phyloP scores from a whole-genome alignment of 352 stramenopile genomes.

The Pythium coloratum region DNA sequence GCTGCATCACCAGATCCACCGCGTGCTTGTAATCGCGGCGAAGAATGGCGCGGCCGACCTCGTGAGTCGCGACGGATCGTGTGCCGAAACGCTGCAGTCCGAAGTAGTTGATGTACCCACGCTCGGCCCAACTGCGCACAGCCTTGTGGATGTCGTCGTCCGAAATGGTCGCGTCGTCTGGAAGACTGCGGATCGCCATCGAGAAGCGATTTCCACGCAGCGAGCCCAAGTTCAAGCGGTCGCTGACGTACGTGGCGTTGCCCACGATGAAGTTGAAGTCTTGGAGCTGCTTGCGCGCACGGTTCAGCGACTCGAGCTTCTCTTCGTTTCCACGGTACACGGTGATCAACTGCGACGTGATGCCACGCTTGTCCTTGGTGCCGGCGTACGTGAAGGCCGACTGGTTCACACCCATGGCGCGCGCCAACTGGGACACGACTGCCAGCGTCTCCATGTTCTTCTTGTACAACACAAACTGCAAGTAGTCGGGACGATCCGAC shows the following conservation, averaged over 20 bases:
- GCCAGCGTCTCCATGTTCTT: conserved; percentile 95
- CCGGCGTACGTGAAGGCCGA: conserved; percentile 91
- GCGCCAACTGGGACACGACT: conserved; percentile 77
- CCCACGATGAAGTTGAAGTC: conserved; percentile 92
- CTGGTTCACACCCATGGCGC: conserved; percentile 67
- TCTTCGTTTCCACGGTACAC: conserved; percentile 80
- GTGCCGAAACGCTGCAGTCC: conserved; percentile 96
- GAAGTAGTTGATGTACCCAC: conserved; percentile 99
- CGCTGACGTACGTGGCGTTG: conserved; percentile 89
- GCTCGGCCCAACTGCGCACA: conserved; percentile 65
- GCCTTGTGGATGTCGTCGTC: conserved; percentile 62
- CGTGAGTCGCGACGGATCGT: conserved; percentile 83
- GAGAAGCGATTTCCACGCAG: conserved; percentile 95
- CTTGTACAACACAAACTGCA: conserved; percentile 97
- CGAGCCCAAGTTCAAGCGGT: conserved; percentile 92
- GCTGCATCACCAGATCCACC: conserved; percentile 90
- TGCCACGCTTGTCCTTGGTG: conserved; percentile 97
- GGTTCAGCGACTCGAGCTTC: conserved; percentile 80
- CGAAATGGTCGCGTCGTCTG: conserved; percentile 47
- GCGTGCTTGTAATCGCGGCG: conserved; percentile 90
- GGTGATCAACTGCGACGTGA: conserved; percentile 95
- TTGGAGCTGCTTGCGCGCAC: conserved; percentile 58
- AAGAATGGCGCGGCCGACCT: conserved; percentile 93
- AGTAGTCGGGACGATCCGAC: conserved; percentile 81
- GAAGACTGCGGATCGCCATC: conserved; percentile 93